Percentiles rank a stretch among this genome's conserved stretches.
phyloP scores from a whole-genome alignment of 495 filamentous ascomycete species.

The Astrocystis sublimbata region DNA sequence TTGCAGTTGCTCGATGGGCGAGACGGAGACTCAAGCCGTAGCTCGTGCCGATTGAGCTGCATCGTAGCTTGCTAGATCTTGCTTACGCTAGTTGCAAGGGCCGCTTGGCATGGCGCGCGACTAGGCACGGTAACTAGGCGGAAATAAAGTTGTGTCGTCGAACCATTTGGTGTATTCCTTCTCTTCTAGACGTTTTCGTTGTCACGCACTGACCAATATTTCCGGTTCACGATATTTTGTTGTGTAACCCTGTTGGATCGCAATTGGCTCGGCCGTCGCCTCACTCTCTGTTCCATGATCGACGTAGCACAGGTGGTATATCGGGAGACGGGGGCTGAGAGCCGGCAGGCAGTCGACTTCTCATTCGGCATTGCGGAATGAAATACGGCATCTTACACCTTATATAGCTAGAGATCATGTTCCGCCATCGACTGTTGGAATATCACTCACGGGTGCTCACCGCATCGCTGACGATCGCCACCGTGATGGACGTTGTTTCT shows the following conservation, averaged over 20 bases:
- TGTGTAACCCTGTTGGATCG: neutral
- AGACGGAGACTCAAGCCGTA: neutral
- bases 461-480: neutral
- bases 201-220: too few relatives aligned
- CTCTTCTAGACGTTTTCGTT: too few relatives aligned
- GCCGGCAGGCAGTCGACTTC: constrained; percentile 4
- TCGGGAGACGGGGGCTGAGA: neutral
- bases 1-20: neutral
- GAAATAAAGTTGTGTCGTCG: neutral
- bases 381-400: constrained; percentile 1
- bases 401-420: neutral
- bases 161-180: neutral
- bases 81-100: constrained; percentile 3
- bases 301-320: neutral
- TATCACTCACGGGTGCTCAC: neutral
- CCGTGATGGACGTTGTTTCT: neutral
- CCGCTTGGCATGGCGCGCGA: constrained; percentile 1
- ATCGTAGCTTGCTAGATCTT: constrained; percentile 10
- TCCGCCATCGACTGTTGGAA: neutral
- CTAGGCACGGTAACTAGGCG: neutral
- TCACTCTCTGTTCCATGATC: constrained; percentile 4
- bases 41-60: constrained; percentile 4
- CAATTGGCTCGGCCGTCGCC: neutral
- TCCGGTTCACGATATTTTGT: neutral
- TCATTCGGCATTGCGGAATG: neutral